Base-by-base conservation (phyloP, 23 red algal genomes). In the Agarophyton chilense region DNA sequence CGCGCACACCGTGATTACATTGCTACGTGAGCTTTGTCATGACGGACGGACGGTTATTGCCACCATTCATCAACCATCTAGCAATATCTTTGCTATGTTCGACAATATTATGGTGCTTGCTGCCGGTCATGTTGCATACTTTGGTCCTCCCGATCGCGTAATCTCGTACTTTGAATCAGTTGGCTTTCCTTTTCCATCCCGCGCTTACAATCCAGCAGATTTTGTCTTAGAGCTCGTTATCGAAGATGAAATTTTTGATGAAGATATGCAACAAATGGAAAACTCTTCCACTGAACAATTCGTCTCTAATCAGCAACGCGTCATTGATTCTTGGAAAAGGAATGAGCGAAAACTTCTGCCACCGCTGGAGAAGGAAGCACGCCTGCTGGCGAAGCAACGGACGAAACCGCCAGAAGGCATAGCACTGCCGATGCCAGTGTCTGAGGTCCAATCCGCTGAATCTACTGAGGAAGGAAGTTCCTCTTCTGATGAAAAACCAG, bases 21-120 rank as follows among this genome's bases (percentile, higher is more conserved):
- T 94, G 46, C 89, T 98, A 3, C 44, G 89, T 55, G 25, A 92
- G 32, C 92, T 98, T 21, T 79, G 90, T 12, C 22, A 34, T 41
- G 93, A 95, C 12, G 93, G 89, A 58, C 83, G 73, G 16, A 95
- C 92, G 14, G 73, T 98, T 57, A 79, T 98, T 22, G 83, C 82
- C 33, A 98, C 96, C 55, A 92, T 98, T 29, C 96, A 98, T 49
- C 96, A 98, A 45, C 96, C 96, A 25, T 89, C 86, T 39, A 91
- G 83, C 32, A 66, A 79, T 61, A 98, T 98, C 87, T 95, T 91
- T 49, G 62, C 62, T 25, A 78, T 94, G 52, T 98, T 98, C 72
- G 88, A 95, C 72, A 95, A 95, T 47, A 46, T 98, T 25, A 42
- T 98, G 79, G 64, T 98, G 7, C 79, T 98, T 18, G 52, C 89